These are phyloP conservation scores for Sungouiozyma ichnusensis DNA, from an alignment of 805 yeast genomes.

Conservation along the genomic window DNA sequence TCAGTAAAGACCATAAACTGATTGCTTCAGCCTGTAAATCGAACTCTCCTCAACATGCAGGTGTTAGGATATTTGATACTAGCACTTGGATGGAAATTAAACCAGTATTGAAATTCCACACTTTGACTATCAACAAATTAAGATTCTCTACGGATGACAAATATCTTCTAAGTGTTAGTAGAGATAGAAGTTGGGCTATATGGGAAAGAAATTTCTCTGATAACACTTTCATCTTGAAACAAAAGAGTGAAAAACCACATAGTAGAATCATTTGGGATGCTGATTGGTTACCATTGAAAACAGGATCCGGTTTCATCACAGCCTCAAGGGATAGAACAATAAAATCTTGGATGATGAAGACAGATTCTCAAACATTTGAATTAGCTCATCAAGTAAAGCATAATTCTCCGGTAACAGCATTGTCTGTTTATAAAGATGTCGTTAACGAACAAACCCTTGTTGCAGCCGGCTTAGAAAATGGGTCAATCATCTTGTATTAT, in stretches of 20 bases:
- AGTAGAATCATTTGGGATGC: constrained; percentile 92
- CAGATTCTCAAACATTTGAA: constrained; percentile 30
- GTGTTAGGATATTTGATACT: constrained; percentile 62
- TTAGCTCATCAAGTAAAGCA: constrained; percentile 36
- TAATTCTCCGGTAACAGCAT: constrained; percentile 53
- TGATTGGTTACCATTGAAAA: constrained; percentile 60
- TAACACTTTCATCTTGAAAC: constrained; percentile 32
- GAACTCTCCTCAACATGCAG: constrained; percentile 76
- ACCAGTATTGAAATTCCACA: constrained; percentile 55
- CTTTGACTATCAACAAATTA: constrained; percentile 74
- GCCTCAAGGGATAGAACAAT: constrained; percentile 79
- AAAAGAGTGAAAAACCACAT: constrained; percentile 63
- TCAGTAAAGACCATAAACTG: constrained; percentile 48
- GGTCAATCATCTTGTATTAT: constrained; percentile 40
- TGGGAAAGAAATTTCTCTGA: constrained; percentile 44
- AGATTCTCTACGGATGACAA: constrained; percentile 61
- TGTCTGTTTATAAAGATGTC: constrained; percentile 36
- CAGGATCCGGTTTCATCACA: constrained; percentile 53
- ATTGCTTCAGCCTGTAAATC: constrained; percentile 91
- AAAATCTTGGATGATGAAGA: constrained; percentile 54
- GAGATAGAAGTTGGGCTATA: constrained; percentile 78
- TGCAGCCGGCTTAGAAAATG: constrained; percentile 65
- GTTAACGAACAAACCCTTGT: constrained; percentile 30
- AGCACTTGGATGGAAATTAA: constrained; percentile 51
- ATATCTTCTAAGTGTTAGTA: constrained; percentile 64